Conservation (phyloP, 2,329 filamentous ascomycete species). For the Diaporthe sp. region DNA sequence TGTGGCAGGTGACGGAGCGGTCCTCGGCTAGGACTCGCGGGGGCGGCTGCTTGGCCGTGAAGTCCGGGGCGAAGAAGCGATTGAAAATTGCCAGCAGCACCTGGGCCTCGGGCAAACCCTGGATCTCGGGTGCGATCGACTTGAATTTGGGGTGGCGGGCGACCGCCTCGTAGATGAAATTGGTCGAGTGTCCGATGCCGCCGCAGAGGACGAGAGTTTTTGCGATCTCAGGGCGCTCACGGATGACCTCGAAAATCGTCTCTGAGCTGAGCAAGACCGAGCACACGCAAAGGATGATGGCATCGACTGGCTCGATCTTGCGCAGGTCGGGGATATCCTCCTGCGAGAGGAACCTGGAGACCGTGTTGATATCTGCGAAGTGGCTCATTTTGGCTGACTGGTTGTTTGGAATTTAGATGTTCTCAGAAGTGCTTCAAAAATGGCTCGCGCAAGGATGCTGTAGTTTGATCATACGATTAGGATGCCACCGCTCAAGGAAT, state of each 20-base stretch:
- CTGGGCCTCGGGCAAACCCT: not conserved
- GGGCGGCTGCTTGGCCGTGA: not conserved
- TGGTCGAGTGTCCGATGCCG: slow-evolving; percentile 16
- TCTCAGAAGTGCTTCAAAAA: not conserved
- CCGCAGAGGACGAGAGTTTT: slow-evolving; percentile 17
- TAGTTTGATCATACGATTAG: not conserved
- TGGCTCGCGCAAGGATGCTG: not conserved
- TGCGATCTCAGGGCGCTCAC: not conserved
- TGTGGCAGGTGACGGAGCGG: slow-evolving; percentile 5
- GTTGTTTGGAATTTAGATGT: not conserved
- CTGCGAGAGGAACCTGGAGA: slow-evolving; percentile 12
- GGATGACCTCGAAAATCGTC: slow-evolving; percentile 4
- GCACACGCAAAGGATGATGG: not conserved
- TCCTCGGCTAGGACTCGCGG: slow-evolving; percentile 9
- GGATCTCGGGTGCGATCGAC: not conserved
- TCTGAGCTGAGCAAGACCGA: not conserved
- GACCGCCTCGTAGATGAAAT: slow-evolving; percentile 10
- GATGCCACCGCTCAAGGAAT: no score
- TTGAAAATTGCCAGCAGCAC: slow-evolving; percentile 9
- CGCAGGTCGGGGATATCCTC: slow-evolving; percentile 5
- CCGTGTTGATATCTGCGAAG: not conserved
- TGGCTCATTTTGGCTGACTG: not conserved
- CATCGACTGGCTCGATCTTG: not conserved
- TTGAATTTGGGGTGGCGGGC: slow-evolving; percentile 14
- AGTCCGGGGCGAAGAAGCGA: slow-evolving; percentile 1